Conservation (phyloP, 2,329 filamentous ascomycete genomes). For the Exophiala sp. region DNA sequence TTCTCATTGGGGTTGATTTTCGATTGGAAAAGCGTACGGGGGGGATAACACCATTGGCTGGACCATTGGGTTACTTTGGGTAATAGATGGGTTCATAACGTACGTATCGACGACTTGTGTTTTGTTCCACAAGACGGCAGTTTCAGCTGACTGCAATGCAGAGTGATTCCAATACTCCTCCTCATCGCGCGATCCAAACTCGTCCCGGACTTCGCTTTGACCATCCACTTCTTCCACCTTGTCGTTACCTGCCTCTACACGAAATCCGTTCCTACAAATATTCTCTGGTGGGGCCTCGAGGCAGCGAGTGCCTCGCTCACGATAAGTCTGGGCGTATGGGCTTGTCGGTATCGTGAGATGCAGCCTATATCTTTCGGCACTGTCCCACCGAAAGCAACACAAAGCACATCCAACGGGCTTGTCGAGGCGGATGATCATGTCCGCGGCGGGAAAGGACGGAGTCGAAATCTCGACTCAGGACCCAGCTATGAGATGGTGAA, state of each 20-base stretch:
- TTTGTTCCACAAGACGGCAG: not conserved
- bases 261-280: conserved; percentile 65
- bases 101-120: conserved; percentile 37
- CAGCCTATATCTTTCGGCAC: conserved; percentile 82
- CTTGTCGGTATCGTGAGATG: conserved; percentile 83
- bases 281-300: conserved; percentile 80
- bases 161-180: conserved; percentile 74
- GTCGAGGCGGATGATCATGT: conserved; percentile 38
- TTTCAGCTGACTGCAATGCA: conserved; percentile 36
- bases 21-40: conserved; percentile 57
- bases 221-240: conserved; percentile 77
- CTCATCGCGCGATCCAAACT: conserved; percentile 86
- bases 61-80: conserved; percentile 63
- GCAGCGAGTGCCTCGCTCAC: conserved; percentile 56
- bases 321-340: conserved; percentile 75
- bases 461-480: conserved; percentile 29
- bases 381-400: conserved; percentile 15
- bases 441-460: conserved; percentile 27
- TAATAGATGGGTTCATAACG: conserved; percentile 60
- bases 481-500: conserved; percentile 60
- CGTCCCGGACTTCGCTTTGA: conserved; percentile 88
- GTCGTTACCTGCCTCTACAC: conserved; percentile 72
- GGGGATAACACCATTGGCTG: conserved; percentile 65
- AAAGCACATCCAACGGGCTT: conserved; percentile 13
- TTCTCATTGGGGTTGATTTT: conserved; percentile 56